A percentile compares a stretch with the other conserved stretches of the same genome.
Conservation (phyloP, 345 rosid genomes). For the Eucalyptus sp. region DNA sequence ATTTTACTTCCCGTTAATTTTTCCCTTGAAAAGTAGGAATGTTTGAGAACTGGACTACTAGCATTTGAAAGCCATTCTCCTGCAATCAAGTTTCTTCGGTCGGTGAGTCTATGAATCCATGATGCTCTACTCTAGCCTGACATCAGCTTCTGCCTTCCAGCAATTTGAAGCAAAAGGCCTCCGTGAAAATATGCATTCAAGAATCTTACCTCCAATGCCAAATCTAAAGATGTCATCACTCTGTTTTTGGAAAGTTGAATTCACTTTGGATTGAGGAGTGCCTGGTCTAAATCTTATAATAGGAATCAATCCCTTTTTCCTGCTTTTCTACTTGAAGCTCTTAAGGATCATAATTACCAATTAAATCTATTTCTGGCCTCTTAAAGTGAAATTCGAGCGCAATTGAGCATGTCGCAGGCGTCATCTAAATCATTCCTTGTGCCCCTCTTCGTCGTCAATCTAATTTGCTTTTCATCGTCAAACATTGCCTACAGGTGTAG, state of each 20-base stretch:
- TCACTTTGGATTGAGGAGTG: not conserved
- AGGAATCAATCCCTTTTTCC: not conserved
- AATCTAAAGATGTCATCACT: not conserved
- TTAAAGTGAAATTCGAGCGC: not conserved
- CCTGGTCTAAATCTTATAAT: not conserved
- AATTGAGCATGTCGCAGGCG: not conserved
- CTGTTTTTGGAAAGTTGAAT: not conserved
- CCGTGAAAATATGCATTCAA: not conserved
- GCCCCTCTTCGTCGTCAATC: not conserved
- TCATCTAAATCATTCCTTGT: slow-evolving; percentile 1
- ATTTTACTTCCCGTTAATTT: not conserved
- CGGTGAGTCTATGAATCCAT: not conserved
- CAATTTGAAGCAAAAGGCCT: not conserved
- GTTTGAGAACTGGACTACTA: not conserved
- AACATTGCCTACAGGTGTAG: not conserved
- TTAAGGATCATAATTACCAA: not conserved
- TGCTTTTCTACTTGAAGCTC: not conserved
- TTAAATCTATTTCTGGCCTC: not conserved
- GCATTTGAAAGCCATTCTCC: not conserved
- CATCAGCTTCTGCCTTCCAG: not conserved
- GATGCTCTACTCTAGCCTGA: not conserved
- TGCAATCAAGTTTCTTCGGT: not conserved
- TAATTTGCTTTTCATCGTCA: not conserved
- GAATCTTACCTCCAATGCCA: not conserved
- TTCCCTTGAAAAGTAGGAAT: not conserved